Evolutionary conservation across 352 stramenopile species (phyloP), one percentile per base, ranked within the genome.

Genomic region (Phytophthora fragariae): DNA sequence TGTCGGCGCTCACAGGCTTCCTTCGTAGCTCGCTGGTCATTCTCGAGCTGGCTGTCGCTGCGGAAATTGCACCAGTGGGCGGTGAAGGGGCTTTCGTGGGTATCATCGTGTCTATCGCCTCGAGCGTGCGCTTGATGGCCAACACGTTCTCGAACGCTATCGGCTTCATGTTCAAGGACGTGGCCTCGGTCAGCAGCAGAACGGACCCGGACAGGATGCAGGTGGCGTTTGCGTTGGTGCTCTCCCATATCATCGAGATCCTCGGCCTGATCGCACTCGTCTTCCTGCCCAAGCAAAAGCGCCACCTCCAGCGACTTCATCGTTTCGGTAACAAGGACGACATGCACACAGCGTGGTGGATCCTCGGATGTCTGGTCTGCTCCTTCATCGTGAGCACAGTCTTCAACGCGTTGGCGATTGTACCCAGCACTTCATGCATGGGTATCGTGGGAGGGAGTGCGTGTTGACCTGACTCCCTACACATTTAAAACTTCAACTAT

Each of bases 281-380:
- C 10, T 87, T 88, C 58, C 47, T 90, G n/a, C 83, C 85, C 0
- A 76, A 73, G 17, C 84, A 91, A 69, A 89, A 88, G 52, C 59
- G 68, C 1, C 63, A 83, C 35, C 49, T 90, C 1, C 81, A 88
- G 53, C 72, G 59, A 39, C 55, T 90, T 31, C 72, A 85, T 62
- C 74, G 65, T 2, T 78, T 62, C 19, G 74, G 74, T 17, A 65
- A 66, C 33, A 73, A 62, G n/a, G 31, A 69, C 52, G 57, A 72
- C 19, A 68, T 57, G 39, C 65, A 60, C 3, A 73, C 73, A 8
- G 77, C 74, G 9, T 73, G 73, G 73, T 79, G 78, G 76, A 81
- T 79, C 14, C 65, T 85, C 11, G 71, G 46, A 0, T 77, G 68
- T 57, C 60, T 86, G 9, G 29, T 65, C 12, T 24, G 75, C 35